Evolutionary conservation across 495 filamentous ascomycete genomes (phyloP).

Genomic region (Lepraria neglecta): DNA sequence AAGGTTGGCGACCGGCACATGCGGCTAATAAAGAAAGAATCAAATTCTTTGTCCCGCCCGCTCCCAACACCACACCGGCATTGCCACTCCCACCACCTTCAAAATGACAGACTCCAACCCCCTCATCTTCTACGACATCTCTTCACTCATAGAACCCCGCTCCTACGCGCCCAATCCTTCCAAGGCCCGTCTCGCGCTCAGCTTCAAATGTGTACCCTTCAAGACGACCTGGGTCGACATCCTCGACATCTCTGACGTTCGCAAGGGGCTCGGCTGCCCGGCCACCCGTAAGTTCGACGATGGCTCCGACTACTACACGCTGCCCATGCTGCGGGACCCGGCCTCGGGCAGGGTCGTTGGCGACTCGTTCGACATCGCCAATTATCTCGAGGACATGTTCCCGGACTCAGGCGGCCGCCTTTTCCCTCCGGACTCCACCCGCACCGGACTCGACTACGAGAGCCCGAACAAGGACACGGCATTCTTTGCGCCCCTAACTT

Average conservation of each 20-base stretch:
- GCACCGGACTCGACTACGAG: slow-evolving; percentile 37
- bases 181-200: slow-evolving; percentile 52
- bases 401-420: slow-evolving; percentile 31
- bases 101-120: slow-evolving; percentile 10
- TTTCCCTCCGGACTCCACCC: slow-evolving; percentile 30
- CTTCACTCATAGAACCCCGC: slow-evolving; percentile 35
- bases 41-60: not conserved
- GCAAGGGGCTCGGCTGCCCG: slow-evolving; percentile 39
- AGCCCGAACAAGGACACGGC: slow-evolving; percentile 28
- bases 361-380: slow-evolving; percentile 58
- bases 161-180: slow-evolving; percentile 52
- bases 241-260: slow-evolving; percentile 43
- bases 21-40: too few relatives aligned
- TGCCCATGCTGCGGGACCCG: slow-evolving; percentile 51
- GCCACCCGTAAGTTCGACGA: slow-evolving; percentile 50
- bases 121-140: slow-evolving; percentile 55
- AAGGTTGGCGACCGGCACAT: too few relatives aligned
- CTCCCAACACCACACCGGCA: too few relatives aligned
- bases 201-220: slow-evolving; percentile 51
- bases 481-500: slow-evolving; percentile 22
- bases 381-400: slow-evolving; percentile 47
- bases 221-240: slow-evolving; percentile 48
- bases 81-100: not conserved
- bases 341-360: slow-evolving; percentile 40
- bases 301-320: slow-evolving; percentile 52